Conservation (phyloP, 192 early-diverging fungal genomes). For the Podila minutissima region DNA sequence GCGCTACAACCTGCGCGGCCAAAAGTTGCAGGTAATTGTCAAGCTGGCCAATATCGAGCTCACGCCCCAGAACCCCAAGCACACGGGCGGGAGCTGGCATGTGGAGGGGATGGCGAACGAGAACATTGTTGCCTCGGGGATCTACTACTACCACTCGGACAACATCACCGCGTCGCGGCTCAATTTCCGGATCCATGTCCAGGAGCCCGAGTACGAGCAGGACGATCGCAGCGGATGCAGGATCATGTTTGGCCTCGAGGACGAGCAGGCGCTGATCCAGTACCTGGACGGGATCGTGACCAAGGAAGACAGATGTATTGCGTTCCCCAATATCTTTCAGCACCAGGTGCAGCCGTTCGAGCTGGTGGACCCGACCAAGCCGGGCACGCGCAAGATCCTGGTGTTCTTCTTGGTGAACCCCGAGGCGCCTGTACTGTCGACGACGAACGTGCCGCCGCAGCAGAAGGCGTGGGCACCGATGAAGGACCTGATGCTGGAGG, state of each 20-base stretch:
- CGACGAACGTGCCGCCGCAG: slow-evolving; percentile 72
- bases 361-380: slow-evolving; percentile 55
- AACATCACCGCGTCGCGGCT: slow-evolving; percentile 73
- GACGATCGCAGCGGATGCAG: slow-evolving; percentile 22
- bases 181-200: slow-evolving; percentile 58
- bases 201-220: slow-evolving; percentile 39
- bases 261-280: slow-evolving; percentile 29
- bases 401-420: slow-evolving; percentile 77
- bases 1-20: slow-evolving; percentile 25
- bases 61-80: slow-evolving; percentile 69
- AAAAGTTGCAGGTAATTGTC: slow-evolving; percentile 64
- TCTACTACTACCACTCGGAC: slow-evolving; percentile 75
- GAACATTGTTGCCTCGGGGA: slow-evolving; percentile 75
- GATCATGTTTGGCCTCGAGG: slow-evolving; percentile 53
- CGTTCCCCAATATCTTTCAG: slow-evolving; percentile 79
- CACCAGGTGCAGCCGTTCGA: slow-evolving; percentile 72
- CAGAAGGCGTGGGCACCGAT: slow-evolving; percentile 49
- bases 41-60: slow-evolving; percentile 77
- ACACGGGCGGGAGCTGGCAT: slow-evolving; percentile 70
- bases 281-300: slow-evolving; percentile 55
- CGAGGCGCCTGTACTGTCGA: slow-evolving; percentile 46
- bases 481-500: slow-evolving; percentile 1
- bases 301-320: slow-evolving; percentile 67
- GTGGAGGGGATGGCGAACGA: slow-evolving; percentile 79
- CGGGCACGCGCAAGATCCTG: slow-evolving; percentile 75